A percentile compares a stretch with the other conserved stretches of the same genome.
Evolutionary conservation across 306 rosid species (phyloP).

Genomic region (Ammopiptanthus mongolicus): DNA sequence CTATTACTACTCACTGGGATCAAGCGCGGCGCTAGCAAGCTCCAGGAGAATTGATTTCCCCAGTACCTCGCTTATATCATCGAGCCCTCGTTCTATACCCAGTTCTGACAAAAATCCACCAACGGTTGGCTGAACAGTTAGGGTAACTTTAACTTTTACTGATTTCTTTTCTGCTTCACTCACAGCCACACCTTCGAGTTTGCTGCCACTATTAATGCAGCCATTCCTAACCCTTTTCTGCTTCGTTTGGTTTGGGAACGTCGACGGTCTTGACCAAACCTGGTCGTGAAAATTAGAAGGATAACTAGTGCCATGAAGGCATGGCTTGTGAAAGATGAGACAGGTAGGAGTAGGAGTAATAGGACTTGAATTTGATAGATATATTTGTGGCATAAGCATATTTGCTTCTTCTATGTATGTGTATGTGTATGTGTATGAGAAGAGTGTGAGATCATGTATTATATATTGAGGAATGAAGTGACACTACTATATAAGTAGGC

Average conservation of each 20-base stretch:
- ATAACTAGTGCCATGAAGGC: neutral
- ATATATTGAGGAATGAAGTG: too few species aligned
- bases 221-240: neutral
- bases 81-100: conserved; percentile 33
- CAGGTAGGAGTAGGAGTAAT: neutral
- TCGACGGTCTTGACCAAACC: conserved; percentile 19
- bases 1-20: conserved; percentile 39
- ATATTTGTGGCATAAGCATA: conserved; percentile 33
- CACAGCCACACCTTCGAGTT: conserved; percentile 23
- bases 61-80: conserved; percentile 42
- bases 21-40: conserved; percentile 46
- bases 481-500: too few species aligned
- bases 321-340: conserved; percentile 24
- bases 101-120: conserved; percentile 37
- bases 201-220: neutral
- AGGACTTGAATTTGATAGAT: neutral
- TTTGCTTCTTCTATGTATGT: neutral
- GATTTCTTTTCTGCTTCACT: neutral
- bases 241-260: neutral
- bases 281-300: conserved; percentile 21
- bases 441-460: neutral
- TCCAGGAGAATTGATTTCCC: conserved; percentile 54
- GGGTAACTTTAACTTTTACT: conserved; percentile 27
- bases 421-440: neutral
- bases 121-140: conserved; percentile 36